phyloP scores from a whole-genome alignment of 164 flowering plant species.

The Nymphaea thermarum region DNA sequence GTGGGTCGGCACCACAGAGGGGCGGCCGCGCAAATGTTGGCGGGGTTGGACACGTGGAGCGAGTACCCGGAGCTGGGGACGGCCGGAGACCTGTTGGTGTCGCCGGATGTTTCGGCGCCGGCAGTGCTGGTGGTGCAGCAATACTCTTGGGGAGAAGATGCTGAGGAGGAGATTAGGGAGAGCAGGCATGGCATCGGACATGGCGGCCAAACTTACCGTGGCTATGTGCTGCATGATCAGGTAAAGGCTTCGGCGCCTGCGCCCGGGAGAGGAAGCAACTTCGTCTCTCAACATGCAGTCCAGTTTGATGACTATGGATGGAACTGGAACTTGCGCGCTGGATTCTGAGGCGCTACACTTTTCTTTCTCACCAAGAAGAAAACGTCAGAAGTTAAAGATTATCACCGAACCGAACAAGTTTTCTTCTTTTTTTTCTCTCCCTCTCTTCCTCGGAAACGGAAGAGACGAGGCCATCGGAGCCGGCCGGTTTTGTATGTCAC shows the following conservation, averaged over 20 bases:
- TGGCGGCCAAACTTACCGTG: background rate
- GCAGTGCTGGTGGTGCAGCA: conserved; percentile 33
- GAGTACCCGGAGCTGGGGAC: conserved; percentile 27
- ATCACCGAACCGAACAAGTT: too few relatives aligned
- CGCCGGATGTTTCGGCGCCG: conserved; percentile 10
- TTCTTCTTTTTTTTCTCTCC: background rate
- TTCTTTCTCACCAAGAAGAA: background rate
- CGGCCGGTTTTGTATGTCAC: too few relatives aligned
- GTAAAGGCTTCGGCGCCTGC: background rate
- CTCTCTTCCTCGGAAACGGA: background rate
- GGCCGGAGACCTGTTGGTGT: conserved; percentile 26
- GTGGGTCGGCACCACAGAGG: conserved; percentile 22
- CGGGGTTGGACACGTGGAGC: conserved; percentile 12
- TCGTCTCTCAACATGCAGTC: background rate
- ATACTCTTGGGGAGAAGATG: conserved; percentile 3
- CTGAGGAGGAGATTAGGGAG: background rate
- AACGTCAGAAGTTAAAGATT: background rate
- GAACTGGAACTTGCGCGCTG: background rate
- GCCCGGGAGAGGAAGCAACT: background rate
- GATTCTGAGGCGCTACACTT: background rate
- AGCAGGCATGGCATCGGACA: background rate
- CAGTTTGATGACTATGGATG: background rate
- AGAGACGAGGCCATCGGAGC: background rate
- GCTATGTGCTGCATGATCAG: background rate
- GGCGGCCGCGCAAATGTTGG: conserved; percentile 9